Evolutionary conservation across 257 asterid genomes (phyloP).

Genomic region (Solanum clarkiae): DNA sequence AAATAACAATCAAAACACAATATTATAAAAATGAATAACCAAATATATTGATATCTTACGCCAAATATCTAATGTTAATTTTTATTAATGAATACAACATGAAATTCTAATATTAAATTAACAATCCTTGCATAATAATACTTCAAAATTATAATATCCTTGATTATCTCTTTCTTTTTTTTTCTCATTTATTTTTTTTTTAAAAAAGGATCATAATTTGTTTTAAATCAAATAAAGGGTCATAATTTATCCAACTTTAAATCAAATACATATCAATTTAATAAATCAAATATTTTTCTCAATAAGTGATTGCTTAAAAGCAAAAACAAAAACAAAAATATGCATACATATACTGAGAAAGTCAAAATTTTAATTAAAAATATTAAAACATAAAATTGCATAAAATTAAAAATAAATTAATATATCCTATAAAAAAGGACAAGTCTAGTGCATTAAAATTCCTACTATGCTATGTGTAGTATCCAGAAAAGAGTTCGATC

Average conservation of each 20-base stretch:
- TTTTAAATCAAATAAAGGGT: too few species aligned
- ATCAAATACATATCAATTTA: not conserved
- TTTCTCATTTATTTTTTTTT: not conserved
- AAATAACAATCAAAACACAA: not conserved
- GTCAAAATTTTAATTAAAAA: too few species aligned
- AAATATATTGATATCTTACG: not conserved
- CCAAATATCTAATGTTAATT: not conserved
- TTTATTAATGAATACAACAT: not conserved
- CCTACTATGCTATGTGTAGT: too few species aligned
- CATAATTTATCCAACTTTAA: not conserved
- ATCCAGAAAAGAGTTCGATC: accelerated
- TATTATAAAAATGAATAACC: too few species aligned
- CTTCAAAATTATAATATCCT: not conserved
- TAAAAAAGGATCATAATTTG: too few species aligned
- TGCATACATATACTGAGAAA: not conserved
- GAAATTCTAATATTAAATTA: not conserved
- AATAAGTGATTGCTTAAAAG: not conserved
- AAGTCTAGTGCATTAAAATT: too few species aligned
- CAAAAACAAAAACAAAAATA: not conserved
- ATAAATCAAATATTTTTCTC: too few species aligned
- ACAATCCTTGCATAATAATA: not conserved
- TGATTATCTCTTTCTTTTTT: not conserved
- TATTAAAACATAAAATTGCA: too few species aligned
- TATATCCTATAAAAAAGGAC: too few species aligned
- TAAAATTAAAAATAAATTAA: too few species aligned